Base-by-base conservation (phyloP, 495 filamentous ascomycete genomes). In the Terfezia boudieri region DNA sequence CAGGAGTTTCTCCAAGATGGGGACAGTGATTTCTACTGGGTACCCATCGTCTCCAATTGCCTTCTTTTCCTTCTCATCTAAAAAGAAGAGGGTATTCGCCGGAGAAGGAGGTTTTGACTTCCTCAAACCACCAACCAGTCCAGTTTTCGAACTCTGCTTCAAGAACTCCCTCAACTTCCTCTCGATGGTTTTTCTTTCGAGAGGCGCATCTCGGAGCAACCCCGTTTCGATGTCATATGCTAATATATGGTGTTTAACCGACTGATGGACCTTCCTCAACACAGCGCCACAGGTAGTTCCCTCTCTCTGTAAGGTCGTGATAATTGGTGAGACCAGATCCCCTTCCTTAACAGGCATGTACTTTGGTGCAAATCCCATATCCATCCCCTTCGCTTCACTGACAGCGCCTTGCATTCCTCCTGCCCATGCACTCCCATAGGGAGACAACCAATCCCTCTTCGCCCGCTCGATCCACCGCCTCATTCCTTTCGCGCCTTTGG, bases 201-300 rank as follows among this genome's bases (percentile, higher is more conserved):
- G 32, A 6, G 62, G 62, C 1, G 62, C 62, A 20, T 65, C 57
- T 7, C 62, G 53, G 35, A 65, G 50, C 10, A 50, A 52, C 14
- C 51, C 38, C 3, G 62, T 58, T 22, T 43, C 49, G 23, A 64
- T 53, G 41, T 65, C 52, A 48, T 64, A 65, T 48, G 57, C 53
- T 14, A 65, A 41, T 6, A 64, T 36, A 37, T 65, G 57, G 41
- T 65, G 62, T 8, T 41, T 54, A 5, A 65, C 52, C n/a, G 57
- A 56, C 43, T 65, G 59, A 1, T 56, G 36, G 36, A 64, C 54
- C 9, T 46, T 46, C 14, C 41, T 14, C 17, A 46, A 20, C 2
- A 46, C 17, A 1, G 41, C 12, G 12, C 41, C 41, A 46, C 14
- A 9, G 41, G 17, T 0, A 14, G 41, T 46, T 46, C 17, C 41